Conservation (phyloP, 106 monocot species). For the Platanthera guangdongensis region DNA sequence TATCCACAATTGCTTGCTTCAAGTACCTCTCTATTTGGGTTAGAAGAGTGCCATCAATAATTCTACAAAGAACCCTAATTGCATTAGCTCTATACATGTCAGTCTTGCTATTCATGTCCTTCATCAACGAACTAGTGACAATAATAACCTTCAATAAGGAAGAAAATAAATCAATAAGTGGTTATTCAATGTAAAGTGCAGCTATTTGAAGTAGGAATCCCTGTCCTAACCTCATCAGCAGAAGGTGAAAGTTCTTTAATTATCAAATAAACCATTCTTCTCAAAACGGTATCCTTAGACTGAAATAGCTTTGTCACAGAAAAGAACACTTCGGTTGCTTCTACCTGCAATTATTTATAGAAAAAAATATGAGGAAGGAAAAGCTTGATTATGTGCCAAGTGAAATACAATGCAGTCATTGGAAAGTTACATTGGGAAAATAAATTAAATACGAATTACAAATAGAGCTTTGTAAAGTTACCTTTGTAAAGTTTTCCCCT, state of each 20-base stretch:
- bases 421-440: background rate
- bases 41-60: slow-evolving; percentile 85
- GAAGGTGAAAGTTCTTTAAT: slow-evolving; percentile 99
- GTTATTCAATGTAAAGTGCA: background rate
- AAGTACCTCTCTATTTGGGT: slow-evolving; percentile 97
- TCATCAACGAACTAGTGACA: slow-evolving; percentile 99
- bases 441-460: background rate
- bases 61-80: slow-evolving; percentile 93
- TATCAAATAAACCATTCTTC: slow-evolving; percentile 98
- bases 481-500: slow-evolving; percentile 96
- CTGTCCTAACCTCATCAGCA: slow-evolving; percentile 69
- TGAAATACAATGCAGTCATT: background rate
- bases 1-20: slow-evolving; percentile 99
- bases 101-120: slow-evolving; percentile 99
- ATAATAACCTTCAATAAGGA: slow-evolving; percentile 70
- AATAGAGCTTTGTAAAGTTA: slow-evolving; percentile 4
- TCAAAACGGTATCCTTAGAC: slow-evolving; percentile 81
- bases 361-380: background rate
- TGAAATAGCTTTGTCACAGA: slow-evolving; percentile 94
- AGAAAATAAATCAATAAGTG: background rate
- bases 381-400: background rate
- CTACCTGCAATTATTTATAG: slow-evolving; percentile 34
- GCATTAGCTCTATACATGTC: slow-evolving; percentile 99
- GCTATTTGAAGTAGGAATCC: background rate
- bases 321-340: slow-evolving; percentile 97